Conservation (phyloP, 345 rosid species). For the Pseudoturritis turrita region DNA sequence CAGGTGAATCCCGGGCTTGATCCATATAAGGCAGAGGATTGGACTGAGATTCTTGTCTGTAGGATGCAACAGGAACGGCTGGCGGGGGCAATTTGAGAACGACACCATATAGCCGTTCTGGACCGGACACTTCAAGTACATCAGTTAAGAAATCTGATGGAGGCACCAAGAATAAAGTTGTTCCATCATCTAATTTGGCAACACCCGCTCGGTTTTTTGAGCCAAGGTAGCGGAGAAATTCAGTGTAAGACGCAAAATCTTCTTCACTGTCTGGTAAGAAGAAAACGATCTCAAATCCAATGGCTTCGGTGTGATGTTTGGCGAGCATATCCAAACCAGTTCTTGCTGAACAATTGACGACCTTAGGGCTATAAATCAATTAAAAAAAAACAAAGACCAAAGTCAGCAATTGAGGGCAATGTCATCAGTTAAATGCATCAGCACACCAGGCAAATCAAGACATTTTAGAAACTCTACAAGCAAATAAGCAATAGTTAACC, state of each 20-base stretch:
- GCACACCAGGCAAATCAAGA: neutral
- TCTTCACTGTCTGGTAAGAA: constrained; percentile 94
- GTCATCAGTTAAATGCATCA: constrained; percentile 4
- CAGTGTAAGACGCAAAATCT: constrained; percentile 96
- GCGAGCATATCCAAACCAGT: constrained; percentile 92
- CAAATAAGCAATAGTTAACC: neutral
- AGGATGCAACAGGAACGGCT: constrained; percentile 39
- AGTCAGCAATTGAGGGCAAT: neutral
- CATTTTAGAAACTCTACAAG: neutral
- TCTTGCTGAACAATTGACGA: constrained; percentile 95
- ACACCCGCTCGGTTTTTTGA: constrained; percentile 95
- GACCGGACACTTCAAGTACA: constrained; percentile 71
- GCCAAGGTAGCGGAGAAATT: constrained; percentile 90
- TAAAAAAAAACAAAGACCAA: neutral
- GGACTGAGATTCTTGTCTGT: constrained; percentile 44
- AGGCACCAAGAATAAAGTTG: constrained; percentile 90
- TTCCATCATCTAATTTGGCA: constrained; percentile 91
- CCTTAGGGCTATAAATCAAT: constrained; percentile 62
- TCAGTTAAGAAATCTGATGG: constrained; percentile 89
- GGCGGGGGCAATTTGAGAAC: constrained; percentile 75
- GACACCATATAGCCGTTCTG: constrained; percentile 92
- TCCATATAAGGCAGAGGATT: constrained; percentile 38
- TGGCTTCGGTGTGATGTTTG: constrained; percentile 73
- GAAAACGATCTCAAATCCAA: constrained; percentile 81
- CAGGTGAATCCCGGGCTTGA: constrained; percentile 35